Evolutionary conservation across 2,329 filamentous ascomycete species (phyloP).

Genomic region (Claviceps cyperi): DNA sequence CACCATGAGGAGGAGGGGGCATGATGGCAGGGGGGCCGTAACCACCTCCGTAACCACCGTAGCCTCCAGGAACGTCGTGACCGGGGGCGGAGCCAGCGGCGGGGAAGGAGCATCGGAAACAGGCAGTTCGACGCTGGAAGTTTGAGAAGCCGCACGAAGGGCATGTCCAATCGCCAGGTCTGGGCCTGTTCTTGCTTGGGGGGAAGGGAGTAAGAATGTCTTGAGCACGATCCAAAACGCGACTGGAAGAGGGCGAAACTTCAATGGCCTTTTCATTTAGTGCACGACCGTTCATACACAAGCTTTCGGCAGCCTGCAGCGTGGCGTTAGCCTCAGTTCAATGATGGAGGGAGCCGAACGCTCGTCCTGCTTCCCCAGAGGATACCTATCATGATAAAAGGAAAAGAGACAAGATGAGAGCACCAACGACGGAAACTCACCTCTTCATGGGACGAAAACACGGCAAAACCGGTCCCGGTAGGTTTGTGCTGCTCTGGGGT

Average conservation of each 20-base stretch:
- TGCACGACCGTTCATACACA: constrained; percentile 98
- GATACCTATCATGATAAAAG: neutral
- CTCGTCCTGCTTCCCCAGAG: neutral
- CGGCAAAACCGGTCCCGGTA: constrained; percentile 94
- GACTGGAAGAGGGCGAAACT: constrained; percentile 92
- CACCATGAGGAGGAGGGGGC: constrained; percentile 62
- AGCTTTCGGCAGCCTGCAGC: constrained; percentile 74
- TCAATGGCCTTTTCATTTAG: constrained; percentile 98
- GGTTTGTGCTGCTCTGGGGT: constrained; percentile 98
- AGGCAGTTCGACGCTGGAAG: constrained; percentile 95
- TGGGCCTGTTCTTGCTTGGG: constrained; percentile 93
- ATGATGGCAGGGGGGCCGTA: constrained; percentile 68
- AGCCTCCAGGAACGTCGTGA: constrained; percentile 44
- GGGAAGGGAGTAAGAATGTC: constrained; percentile 96
- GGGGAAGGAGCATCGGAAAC: constrained; percentile 98
- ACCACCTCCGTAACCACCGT: constrained; percentile 50
- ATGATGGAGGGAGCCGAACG: neutral
- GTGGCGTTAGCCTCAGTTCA: neutral
- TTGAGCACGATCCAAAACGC: constrained; percentile 85
- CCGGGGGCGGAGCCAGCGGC: constrained; percentile 67
- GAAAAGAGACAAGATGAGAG: neutral
- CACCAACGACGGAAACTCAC: constrained; percentile 35
- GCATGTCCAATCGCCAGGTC: constrained; percentile 97
- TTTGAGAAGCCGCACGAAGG: constrained; percentile 98
- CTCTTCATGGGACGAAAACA: constrained; percentile 98